Conservation (phyloP, 495 filamentous ascomycete genomes). For the Jackrogersella multiformis region DNA sequence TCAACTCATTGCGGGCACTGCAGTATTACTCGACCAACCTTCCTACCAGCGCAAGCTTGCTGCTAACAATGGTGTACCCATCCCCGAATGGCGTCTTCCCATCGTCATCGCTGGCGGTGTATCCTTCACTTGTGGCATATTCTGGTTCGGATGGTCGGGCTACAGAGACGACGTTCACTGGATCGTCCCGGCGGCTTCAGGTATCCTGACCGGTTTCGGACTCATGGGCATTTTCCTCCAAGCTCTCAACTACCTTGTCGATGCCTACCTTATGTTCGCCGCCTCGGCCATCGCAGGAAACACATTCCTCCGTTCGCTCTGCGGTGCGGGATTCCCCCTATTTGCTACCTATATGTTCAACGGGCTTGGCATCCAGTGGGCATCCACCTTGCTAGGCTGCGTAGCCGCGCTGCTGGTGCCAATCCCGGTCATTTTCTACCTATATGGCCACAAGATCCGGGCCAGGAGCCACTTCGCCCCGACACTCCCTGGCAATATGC, state of each 20-base stretch:
- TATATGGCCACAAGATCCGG: slow-evolving; percentile 71
- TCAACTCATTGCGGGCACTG: slow-evolving; percentile 71
- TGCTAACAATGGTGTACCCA: slow-evolving; percentile 74
- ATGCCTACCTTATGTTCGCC: slow-evolving; percentile 88
- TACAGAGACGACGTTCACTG: slow-evolving; percentile 73
- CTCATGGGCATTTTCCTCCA: slow-evolving; percentile 86
- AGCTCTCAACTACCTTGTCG: slow-evolving; percentile 85
- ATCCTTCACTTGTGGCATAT: slow-evolving; percentile 77
- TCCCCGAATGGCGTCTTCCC: slow-evolving; percentile 89
- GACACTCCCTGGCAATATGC: slow-evolving; percentile 48
- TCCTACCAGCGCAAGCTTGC: slow-evolving; percentile 73
- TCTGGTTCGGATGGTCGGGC: slow-evolving; percentile 90
- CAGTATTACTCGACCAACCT: slow-evolving; percentile 72
- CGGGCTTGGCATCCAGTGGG: slow-evolving; percentile 79
- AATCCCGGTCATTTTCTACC: slow-evolving; percentile 74
- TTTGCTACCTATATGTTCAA: slow-evolving; percentile 85
- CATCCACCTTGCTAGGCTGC: slow-evolving; percentile 77
- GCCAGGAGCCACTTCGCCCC: slow-evolving; percentile 74
- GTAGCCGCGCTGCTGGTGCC: slow-evolving; percentile 74
- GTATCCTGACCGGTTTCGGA: slow-evolving; percentile 65
- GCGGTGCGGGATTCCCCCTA: slow-evolving; percentile 81
- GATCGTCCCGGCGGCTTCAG: slow-evolving; percentile 82
- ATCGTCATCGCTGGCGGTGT: slow-evolving; percentile 79
- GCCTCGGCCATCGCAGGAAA: slow-evolving; percentile 90
- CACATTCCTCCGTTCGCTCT: slow-evolving; percentile 82